These are phyloP conservation scores for Henningerozyma blattae DNA, from an alignment of 805 yeast genomes.

Conservation along the genomic window DNA sequence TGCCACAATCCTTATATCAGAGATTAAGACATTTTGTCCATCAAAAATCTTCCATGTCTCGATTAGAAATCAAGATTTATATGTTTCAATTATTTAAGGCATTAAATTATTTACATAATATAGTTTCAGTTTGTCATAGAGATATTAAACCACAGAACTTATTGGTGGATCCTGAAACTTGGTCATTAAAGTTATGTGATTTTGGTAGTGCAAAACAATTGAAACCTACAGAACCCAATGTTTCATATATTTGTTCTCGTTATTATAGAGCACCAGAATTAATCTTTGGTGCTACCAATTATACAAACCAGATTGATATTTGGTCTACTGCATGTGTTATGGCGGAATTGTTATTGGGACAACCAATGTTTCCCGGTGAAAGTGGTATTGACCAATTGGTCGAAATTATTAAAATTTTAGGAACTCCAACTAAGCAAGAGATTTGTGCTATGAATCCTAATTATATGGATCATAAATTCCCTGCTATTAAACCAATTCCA, in stretches of 20 bases:
- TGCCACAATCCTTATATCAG: conserved; percentile 93
- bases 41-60: conserved; percentile 71
- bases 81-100: conserved; percentile 70
- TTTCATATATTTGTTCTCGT: conserved; percentile 90
- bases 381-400: conserved; percentile 95
- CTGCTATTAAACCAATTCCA: conserved; percentile 72
- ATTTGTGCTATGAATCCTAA: conserved; percentile 92
- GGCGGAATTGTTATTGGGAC: conserved; percentile 93
- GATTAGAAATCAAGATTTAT: conserved; percentile 76
- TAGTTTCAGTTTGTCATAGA: conserved; percentile 77
- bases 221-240: conserved; percentile 86
- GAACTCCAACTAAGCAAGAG: conserved; percentile 89
- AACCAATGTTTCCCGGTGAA: conserved; percentile 96
- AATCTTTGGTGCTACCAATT: conserved; percentile 93
- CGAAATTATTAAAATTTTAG: conserved; percentile 89
- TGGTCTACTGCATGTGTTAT: conserved; percentile 99
- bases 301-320: conserved; percentile 90
- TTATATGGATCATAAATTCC: conserved; percentile 95
- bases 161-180: conserved; percentile 73
- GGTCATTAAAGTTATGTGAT: conserved; percentile 85
- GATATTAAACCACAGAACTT: conserved; percentile 91
- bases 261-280: conserved; percentile 97
- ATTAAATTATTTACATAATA: conserved; percentile 62
- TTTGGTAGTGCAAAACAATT: conserved; percentile 92
- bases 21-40: conserved; percentile 78